Conservation (phyloP, 306 rosid species). For the Cucumis melo region DNA sequence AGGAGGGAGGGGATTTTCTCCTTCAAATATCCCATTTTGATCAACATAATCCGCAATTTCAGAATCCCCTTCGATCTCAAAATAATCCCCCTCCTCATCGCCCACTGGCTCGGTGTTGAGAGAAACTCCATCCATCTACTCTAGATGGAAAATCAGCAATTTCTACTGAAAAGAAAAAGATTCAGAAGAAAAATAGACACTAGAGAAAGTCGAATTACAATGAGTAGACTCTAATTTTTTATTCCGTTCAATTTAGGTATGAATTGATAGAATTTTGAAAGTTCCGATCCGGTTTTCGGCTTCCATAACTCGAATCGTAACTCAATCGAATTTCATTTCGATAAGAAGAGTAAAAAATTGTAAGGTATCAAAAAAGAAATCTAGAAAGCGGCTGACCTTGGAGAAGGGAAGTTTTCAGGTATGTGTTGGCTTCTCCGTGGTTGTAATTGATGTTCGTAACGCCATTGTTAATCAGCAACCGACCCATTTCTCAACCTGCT, state of each 20-base stretch:
- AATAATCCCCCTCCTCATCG: conserved; percentile 45
- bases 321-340: background rate
- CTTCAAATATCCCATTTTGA: conserved; percentile 34
- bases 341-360: background rate
- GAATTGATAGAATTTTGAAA: background rate
- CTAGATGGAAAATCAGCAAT: background rate
- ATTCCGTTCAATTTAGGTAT: background rate
- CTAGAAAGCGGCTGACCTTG: background rate
- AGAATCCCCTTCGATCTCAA: conserved; percentile 44
- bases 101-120: conserved; percentile 46
- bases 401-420: background rate
- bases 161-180: background rate
- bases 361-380: background rate
- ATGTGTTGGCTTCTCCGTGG: background rate
- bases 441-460: background rate
- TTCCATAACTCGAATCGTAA: background rate
- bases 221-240: background rate
- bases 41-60: conserved; percentile 34
- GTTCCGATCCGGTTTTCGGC: background rate
- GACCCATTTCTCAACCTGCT: too few species aligned
- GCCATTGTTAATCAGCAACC: background rate
- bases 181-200: background rate
- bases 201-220: background rate
- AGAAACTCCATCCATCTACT: conserved; percentile 53
- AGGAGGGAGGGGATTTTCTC: conserved; percentile 53